A percentile compares a stretch with the other conserved stretches of the same genome.
Conservation (phyloP, 768 basidiomycete species). For the Collybia sp. region DNA sequence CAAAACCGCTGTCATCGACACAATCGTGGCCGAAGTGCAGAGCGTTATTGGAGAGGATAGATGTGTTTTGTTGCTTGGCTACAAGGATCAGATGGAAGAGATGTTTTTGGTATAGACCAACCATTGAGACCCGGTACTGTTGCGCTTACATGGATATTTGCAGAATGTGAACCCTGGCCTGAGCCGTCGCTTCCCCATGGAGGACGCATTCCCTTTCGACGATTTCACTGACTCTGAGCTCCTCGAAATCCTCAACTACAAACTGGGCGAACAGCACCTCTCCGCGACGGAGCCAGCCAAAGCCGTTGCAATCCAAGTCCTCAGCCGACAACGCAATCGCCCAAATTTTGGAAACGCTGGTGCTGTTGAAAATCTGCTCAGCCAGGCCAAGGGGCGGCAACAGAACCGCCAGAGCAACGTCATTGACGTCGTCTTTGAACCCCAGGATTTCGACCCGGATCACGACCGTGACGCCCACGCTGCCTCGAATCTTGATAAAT, state of each 20-base stretch:
- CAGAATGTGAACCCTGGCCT: constrained; percentile 72
- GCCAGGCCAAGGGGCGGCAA: constrained; percentile 43
- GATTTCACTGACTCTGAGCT: constrained; percentile 57
- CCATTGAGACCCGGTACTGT: not conserved
- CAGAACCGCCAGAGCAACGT: constrained; percentile 29
- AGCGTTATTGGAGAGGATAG: constrained; percentile 66
- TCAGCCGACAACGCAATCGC: constrained; percentile 36
- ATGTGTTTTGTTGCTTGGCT: constrained; percentile 62
- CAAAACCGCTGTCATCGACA: constrained; percentile 70
- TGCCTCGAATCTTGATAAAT: constrained; percentile 40
- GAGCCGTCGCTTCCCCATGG: constrained; percentile 61
- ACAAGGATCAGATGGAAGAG: constrained; percentile 61
- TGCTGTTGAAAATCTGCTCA: constrained; percentile 58
- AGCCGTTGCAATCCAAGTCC: constrained; percentile 44
- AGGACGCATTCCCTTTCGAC: constrained; percentile 65
- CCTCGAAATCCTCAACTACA: constrained; percentile 44
- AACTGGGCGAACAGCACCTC: constrained; percentile 55
- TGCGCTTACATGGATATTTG: not conserved
- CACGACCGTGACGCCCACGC: constrained; percentile 46
- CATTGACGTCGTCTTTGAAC: constrained; percentile 46
- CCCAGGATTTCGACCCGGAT: constrained; percentile 63
- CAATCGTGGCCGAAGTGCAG: constrained; percentile 71
- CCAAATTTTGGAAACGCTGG: constrained; percentile 67
- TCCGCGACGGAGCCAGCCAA: constrained; percentile 54
- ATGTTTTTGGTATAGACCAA: constrained; percentile 59